Base-by-base conservation (phyloP, 257 asterid species). In the Solanum chmielewskii region DNA sequence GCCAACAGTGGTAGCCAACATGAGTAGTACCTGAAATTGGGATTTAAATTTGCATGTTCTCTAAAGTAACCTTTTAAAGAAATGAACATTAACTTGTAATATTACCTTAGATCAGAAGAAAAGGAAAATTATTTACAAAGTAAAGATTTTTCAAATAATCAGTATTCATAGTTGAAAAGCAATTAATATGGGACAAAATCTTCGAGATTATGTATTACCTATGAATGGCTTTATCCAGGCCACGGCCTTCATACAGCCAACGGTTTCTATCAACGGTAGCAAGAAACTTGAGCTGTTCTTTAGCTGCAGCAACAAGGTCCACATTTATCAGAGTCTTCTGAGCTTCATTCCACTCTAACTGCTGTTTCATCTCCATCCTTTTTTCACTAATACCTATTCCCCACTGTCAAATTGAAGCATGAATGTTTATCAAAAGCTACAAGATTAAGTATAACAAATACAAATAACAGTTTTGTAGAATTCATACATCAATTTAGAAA, bases 1-100 rank as follows among this genome's bases (percentile, higher is more conserved):
- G 97, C 96, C 84, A 97, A 94, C 95, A 97, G 88, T 2, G 99
- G 99, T 86, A 97, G 98, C 99, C 99, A 97, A 90, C 88, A 94
- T 62, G 93, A 92, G 90, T 96, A 94, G 88, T 97, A 97, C 96
- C 99, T 97, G 89, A 83, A 87, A 88, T 27, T 68, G 45, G 71
- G 69, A 86, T 13, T 75, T 64, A 37, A 70, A 81, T 86, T 37
- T 69, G 20, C 66, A 78, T 45, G 41, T 45, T 78, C 84, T 45
- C 64, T 27, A 27, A 77, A 52, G 62, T 16, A 6, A 1, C 10
- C 62, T 52, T 52, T 16, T 44, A 14, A 25, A 25, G 15, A 44
- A 77, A 77, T 16, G 21, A 77, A 42, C 35, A 23, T 42, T 44
- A 77, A 77, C 25, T 44, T 14, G 62, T 44, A 77, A 25, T 42